Conservation (phyloP, 2,329 filamentous ascomycete species). For the Cladophialophora bantiana region DNA sequence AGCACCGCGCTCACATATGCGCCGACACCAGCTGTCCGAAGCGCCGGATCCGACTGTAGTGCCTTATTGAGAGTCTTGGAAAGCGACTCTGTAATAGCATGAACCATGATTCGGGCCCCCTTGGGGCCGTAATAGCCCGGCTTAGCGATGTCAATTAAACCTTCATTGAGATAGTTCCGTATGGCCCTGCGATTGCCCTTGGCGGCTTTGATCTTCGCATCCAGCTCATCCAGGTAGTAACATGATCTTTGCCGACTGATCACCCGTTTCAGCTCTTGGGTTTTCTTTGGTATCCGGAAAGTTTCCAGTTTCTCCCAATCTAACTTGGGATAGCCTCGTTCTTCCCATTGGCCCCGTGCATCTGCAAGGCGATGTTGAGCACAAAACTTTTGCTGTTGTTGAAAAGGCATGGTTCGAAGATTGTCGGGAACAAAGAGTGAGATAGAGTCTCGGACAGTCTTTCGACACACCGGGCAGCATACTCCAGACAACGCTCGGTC, state of each 20-base stretch:
- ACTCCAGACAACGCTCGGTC: conserved; percentile 6
- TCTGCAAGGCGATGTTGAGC: conserved; percentile 35
- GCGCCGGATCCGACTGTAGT: conserved; percentile 68
- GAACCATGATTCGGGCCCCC: conserved; percentile 73
- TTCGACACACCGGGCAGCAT: conserved; percentile 27
- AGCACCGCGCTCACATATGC: conserved; percentile 76
- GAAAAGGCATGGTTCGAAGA: conserved; percentile 32
- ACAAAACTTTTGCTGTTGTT: conserved; percentile 39
- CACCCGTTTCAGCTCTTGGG: conserved; percentile 63
- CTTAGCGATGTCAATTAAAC: conserved; percentile 61
- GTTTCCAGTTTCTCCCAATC: conserved; percentile 71
- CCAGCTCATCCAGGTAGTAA: conserved; percentile 66
- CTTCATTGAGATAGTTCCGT: conserved; percentile 56
- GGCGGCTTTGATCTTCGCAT: conserved; percentile 39
- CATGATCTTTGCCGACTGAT: conserved; percentile 64
- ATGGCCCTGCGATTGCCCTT: conserved; percentile 44
- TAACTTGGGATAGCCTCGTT: conserved; percentile 72
- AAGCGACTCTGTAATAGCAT: conserved; percentile 31
- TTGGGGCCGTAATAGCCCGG: conserved; percentile 85
- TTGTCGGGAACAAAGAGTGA: conserved; percentile 31
- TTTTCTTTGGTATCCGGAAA: conserved; percentile 59
- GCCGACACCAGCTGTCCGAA: conserved; percentile 70
- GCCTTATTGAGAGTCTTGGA: conserved; percentile 65
- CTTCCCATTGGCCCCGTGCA: conserved; percentile 49
- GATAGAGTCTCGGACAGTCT: conserved; percentile 14